A percentile compares a stretch with the other conserved stretches of the same genome.
phyloP scores from a whole-genome alignment of 192 early-diverging fungal genomes.

The Rhizoclosmatium globosum region DNA sequence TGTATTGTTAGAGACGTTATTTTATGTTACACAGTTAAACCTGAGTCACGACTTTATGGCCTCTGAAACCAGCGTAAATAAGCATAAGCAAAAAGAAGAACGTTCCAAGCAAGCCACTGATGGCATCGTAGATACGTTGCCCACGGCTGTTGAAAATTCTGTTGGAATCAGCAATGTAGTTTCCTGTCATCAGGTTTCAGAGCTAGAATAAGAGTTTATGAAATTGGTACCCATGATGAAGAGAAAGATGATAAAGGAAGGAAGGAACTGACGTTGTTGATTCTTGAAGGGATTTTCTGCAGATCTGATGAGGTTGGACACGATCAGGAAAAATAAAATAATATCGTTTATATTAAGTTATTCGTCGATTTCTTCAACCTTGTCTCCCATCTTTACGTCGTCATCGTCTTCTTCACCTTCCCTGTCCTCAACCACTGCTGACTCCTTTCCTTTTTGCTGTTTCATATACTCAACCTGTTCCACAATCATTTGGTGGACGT shows the following conservation, averaged over 20 bases:
- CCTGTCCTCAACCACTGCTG: not conserved
- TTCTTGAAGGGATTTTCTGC: not conserved
- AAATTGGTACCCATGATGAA: too few species aligned
- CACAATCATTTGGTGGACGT: constrained; percentile 71
- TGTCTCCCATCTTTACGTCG: not conserved
- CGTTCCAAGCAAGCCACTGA: constrained; percentile 42
- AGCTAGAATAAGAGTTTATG: not conserved
- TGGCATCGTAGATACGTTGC: constrained; percentile 42
- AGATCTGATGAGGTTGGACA: not conserved
- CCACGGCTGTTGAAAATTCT: constrained; percentile 51
- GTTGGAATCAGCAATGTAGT: constrained; percentile 37
- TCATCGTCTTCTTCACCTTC: not conserved
- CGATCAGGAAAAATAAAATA: not conserved
- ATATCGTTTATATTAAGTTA: not conserved
- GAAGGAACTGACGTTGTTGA: not conserved
- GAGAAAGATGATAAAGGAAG: too few species aligned
- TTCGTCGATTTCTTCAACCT: not conserved
- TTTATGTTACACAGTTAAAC: constrained; percentile 25
- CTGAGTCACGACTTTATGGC: constrained; percentile 55
- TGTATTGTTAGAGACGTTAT: not conserved
- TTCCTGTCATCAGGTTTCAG: constrained; percentile 10
- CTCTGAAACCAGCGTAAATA: constrained; percentile 56
- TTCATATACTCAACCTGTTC: constrained; percentile 68
- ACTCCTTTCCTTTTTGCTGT: constrained; percentile 12
- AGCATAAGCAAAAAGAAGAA: constrained; percentile 54